A percentile compares a stretch with the other conserved stretches of the same genome.
Conservation (phyloP, 2,329 filamentous ascomycete genomes). For the Teratosphaeriaceae sp. region DNA sequence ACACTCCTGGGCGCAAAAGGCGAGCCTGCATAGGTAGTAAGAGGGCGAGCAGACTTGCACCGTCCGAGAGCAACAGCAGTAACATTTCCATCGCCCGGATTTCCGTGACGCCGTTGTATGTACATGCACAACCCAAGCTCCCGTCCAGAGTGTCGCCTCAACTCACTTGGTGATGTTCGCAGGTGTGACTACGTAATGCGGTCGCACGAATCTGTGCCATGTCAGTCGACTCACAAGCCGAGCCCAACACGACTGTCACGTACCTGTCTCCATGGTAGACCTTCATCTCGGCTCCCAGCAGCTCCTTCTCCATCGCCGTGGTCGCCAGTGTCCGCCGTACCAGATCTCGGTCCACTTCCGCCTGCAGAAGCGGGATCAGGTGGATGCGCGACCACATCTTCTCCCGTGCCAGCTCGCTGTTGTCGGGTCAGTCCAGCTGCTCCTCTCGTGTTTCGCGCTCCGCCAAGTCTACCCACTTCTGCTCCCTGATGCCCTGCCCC, state of each 20-base stretch:
- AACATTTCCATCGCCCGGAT: background rate
- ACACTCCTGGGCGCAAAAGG: no score
- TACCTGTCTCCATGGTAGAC: constrained; percentile 86
- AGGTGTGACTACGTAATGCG: constrained; percentile 70
- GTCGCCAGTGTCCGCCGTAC: constrained; percentile 82
- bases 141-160: background rate
- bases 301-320: constrained; percentile 81
- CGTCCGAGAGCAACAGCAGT: no score
- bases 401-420: constrained; percentile 85
- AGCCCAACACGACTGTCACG: background rate
- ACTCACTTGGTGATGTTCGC: constrained; percentile 50
- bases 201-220: constrained; percentile 63
- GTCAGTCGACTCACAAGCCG: constrained; percentile 7
- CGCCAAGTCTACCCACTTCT: constrained; percentile 58
- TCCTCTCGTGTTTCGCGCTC: background rate
- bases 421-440: constrained; percentile 11
- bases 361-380: constrained; percentile 86
- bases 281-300: constrained; percentile 75
- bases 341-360: constrained; percentile 93
- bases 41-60: no score
- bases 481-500: constrained; percentile 76
- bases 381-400: constrained; percentile 98
- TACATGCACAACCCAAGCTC: background rate
- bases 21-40: no score
- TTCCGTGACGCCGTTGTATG: background rate